Percentiles rank a stretch among this genome's conserved stretches.
Conservation (phyloP, 2,329 filamentous ascomycete species). For the Fusarium sp. region DNA sequence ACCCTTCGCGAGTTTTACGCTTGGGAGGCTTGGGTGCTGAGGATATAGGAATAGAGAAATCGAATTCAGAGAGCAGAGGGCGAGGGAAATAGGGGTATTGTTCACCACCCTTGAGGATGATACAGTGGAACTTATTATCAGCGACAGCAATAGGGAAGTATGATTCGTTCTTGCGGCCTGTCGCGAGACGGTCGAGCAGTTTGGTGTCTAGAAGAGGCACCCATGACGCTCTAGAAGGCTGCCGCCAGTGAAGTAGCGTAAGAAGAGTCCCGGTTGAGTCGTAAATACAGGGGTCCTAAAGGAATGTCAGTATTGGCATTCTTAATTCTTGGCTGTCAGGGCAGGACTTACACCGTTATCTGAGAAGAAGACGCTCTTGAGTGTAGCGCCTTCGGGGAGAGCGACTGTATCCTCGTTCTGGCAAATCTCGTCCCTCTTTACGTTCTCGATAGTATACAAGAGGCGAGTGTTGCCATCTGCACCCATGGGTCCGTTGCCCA, state of each 20-base stretch:
- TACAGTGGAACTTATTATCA: slow-evolving; percentile 94
- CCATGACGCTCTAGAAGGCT: slow-evolving; percentile 87
- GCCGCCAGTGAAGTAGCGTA: slow-evolving; percentile 91
- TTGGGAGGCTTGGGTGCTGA: slow-evolving; percentile 59
- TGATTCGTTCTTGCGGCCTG: slow-evolving; percentile 85
- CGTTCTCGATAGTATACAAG: slow-evolving; percentile 92
- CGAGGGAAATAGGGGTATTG: slow-evolving; percentile 93
- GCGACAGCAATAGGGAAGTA: slow-evolving; percentile 98
- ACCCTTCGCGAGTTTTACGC: slow-evolving; percentile 50
- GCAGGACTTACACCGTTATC: slow-evolving; percentile 78
- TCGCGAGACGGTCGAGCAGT: slow-evolving; percentile 82
- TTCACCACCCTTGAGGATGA: slow-evolving; percentile 97
- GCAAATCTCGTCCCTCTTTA: slow-evolving; percentile 92
- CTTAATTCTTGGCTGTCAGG: not conserved
- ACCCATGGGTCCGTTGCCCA: slow-evolving; percentile 90
- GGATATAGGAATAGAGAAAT: slow-evolving; percentile 86
- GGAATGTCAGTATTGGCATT: slow-evolving; percentile 11
- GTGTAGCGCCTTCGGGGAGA: slow-evolving; percentile 77
- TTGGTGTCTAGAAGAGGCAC: slow-evolving; percentile 92
- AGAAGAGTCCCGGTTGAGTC: slow-evolving; percentile 91
- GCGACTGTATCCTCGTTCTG: slow-evolving; percentile 95
- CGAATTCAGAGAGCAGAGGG: slow-evolving; percentile 91
- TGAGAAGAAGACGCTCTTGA: slow-evolving; percentile 92
- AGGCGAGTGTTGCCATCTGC: slow-evolving; percentile 83
- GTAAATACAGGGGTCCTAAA: slow-evolving; percentile 92